Evolutionary conservation across 2,329 filamentous ascomycete species (phyloP).

Genomic region (Proliferodiscus dingleyae): DNA sequence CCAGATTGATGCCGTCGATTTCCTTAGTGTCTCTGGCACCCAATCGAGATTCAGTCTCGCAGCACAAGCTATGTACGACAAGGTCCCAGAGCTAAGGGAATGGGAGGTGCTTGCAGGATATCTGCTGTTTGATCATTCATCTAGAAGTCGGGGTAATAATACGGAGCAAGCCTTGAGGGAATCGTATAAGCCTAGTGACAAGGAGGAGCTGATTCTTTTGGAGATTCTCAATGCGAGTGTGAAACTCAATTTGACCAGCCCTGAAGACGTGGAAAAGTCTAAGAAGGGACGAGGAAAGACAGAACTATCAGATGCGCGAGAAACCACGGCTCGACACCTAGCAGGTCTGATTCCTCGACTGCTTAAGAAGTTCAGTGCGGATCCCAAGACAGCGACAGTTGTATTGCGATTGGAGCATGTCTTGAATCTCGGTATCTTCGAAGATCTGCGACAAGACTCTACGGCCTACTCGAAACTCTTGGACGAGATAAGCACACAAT

Average conservation of each 20-base stretch:
- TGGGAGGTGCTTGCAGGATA: conserved; percentile 91
- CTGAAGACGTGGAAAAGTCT: conserved; percentile 57
- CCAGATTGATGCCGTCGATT: conserved; percentile 39
- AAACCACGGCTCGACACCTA: conserved; percentile 72
- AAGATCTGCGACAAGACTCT: conserved; percentile 81
- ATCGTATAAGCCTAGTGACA: conserved; percentile 27
- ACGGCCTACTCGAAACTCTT: conserved; percentile 74
- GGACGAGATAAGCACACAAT: conserved; percentile 90
- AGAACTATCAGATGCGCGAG: conserved; percentile 64
- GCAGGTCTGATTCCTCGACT: conserved; percentile 77
- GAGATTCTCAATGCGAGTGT: conserved; percentile 83
- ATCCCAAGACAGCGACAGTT: conserved; percentile 77
- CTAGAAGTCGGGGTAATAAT: conserved; percentile 57
- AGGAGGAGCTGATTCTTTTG: conserved; percentile 77
- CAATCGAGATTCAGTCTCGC: conserved; percentile 84
- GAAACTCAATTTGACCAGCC: conserved; percentile 63
- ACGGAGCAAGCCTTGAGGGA: conserved; percentile 46
- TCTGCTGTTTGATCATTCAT: conserved; percentile 84
- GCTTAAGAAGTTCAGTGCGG: conserved; percentile 89
- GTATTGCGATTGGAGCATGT: conserved; percentile 83
- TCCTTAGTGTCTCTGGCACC: conserved; percentile 55
- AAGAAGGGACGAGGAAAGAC: conserved; percentile 48
- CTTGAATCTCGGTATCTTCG: conserved; percentile 81
- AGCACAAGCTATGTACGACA: conserved; percentile 78
- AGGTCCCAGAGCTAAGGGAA: conserved; percentile 71